Percentiles rank a stretch among this genome's conserved stretches.
These are phyloP conservation scores for Amesomyces nigricolor DNA, from an alignment of 2,329 filamentous ascomycete genomes.

Conservation along the genomic window DNA sequence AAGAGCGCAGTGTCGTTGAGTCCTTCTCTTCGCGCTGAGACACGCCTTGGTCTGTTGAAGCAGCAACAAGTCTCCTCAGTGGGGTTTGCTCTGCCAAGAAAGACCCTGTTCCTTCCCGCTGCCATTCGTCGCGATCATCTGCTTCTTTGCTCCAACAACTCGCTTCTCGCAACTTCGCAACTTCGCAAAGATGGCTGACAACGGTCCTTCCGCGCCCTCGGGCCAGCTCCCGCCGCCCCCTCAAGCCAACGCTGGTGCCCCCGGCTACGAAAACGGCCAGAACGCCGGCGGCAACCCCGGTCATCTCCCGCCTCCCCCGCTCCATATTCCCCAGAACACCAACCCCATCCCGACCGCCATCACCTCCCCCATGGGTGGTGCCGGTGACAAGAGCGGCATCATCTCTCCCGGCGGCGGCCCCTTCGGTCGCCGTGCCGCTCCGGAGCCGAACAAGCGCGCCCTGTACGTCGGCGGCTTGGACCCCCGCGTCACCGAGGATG, in stretches of 20 bases:
- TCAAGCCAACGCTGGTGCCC: constrained; percentile 62
- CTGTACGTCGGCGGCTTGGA: constrained; percentile 94
- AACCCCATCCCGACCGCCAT: constrained; percentile 93
- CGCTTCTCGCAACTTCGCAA: constrained; percentile 10
- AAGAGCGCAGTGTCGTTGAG: not conserved
- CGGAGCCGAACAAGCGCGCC: constrained; percentile 97
- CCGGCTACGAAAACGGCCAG: constrained; percentile 72
- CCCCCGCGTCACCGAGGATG: constrained; percentile 90
- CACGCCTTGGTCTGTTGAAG: constrained; percentile 2
- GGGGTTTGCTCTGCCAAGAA: constrained; percentile 20
- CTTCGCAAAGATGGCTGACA: constrained; percentile 66
- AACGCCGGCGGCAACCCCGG: constrained; percentile 63
- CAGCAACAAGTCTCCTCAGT: constrained; percentile 16
- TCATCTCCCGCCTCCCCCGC: constrained; percentile 84
- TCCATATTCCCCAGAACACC: constrained; percentile 93
- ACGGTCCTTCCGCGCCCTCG: constrained; percentile 55
- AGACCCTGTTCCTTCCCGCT: constrained; percentile 15
- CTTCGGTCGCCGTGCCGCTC: constrained; percentile 82
- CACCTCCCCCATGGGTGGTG: constrained; percentile 73
- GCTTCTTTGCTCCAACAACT: constrained; percentile 12
- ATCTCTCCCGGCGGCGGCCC: constrained; percentile 80
- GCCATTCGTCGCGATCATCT: constrained; percentile 22
- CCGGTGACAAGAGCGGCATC: constrained; percentile 54
- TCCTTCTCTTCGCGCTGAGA: not conserved
- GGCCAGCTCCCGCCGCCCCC: constrained; percentile 65